Evolutionary conservation across 139 green algal genomes (phyloP), one percentile per base, ranked within the genome.

Genomic region (Chlorella sorokiniana): DNA sequence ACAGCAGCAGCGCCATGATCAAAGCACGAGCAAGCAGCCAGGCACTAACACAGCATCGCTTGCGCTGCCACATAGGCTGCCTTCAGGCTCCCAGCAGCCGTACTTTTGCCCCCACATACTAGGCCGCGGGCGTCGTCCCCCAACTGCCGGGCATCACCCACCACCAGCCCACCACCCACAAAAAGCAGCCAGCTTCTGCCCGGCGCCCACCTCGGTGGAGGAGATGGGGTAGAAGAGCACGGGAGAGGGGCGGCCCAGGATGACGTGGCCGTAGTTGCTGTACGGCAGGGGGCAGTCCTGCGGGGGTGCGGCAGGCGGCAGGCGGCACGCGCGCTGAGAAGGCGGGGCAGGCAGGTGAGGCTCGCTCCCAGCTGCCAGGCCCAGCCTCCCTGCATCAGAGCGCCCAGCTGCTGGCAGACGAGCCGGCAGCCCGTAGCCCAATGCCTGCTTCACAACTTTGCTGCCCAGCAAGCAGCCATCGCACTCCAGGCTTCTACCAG

Each of bases 221-320:
- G 85, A 94, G 86, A 99, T 99, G n/a, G 96, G 96, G 92, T 99
- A 99, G 89, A 99, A 98, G 25, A 99, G 93, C 72, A 99, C 91
- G 40, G 96, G 96, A 1, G 94, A 97, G 51, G 96, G 96, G 40
- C 96, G 89, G n/a, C 88, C 95, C 5, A 99, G 90, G 35, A 99
- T 85, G 11, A 99, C 96, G 80, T 99, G 96, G 7, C 96, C 96
- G 84, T 98, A 94, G 86, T 95, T 94, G 54, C 91, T 77, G 84
- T 94, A 85, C 2, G 96, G 96, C 85, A 99, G 89, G 38, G 82
- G 73, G 69, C 68, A 78, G 68, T 72, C 68, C 69, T 84, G 69
- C 79, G 1, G 25, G n/a, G 51, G 37, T 4, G 8, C 11, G 31
- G 31, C 10, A 42, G 7, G 29, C 9, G 69, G 42, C 0, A 42